Conservation (phyloP, 129 eudicot species). For the Artemisia argyi region DNA sequence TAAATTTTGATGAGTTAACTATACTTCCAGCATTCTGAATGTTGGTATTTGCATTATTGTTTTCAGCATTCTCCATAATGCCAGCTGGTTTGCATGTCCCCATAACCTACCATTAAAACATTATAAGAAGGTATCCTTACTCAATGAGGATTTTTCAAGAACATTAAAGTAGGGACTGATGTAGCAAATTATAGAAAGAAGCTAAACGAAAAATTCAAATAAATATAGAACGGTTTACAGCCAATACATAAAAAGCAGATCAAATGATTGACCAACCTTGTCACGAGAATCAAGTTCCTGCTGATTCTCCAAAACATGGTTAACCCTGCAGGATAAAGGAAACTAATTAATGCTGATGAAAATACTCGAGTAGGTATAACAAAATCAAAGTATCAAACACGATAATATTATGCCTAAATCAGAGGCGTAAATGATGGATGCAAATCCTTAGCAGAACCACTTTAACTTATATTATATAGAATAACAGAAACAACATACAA, state of each 20-base stretch:
- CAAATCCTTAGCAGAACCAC: not conserved
- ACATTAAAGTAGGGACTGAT: no score
- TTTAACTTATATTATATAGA: not conserved
- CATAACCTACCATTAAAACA: conserved; percentile 42
- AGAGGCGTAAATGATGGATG: not conserved
- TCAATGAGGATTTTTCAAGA: no score
- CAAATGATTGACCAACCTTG: conserved; percentile 46
- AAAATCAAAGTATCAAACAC: not conserved
- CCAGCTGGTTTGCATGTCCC: conserved; percentile 35
- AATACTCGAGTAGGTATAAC: not conserved
- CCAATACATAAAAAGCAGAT: not conserved
- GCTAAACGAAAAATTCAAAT: not conserved
- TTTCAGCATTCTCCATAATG: conserved; percentile 25
- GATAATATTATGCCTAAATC: conserved; percentile 10
- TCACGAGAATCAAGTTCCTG: conserved; percentile 46
- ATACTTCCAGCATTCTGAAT: conserved; percentile 31
- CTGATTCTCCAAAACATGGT: conserved; percentile 37
- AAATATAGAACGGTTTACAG: not conserved
- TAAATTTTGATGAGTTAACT: conserved; percentile 44
- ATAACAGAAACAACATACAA: not conserved
- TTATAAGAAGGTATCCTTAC: no score
- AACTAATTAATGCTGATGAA: conserved; percentile 16
- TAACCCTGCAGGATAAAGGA: conserved; percentile 46
- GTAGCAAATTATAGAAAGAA: no score
- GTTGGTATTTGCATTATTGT: conserved; percentile 13